Conservation (phyloP, 164 flowering plant species). For the Magnolia changhungtana region DNA sequence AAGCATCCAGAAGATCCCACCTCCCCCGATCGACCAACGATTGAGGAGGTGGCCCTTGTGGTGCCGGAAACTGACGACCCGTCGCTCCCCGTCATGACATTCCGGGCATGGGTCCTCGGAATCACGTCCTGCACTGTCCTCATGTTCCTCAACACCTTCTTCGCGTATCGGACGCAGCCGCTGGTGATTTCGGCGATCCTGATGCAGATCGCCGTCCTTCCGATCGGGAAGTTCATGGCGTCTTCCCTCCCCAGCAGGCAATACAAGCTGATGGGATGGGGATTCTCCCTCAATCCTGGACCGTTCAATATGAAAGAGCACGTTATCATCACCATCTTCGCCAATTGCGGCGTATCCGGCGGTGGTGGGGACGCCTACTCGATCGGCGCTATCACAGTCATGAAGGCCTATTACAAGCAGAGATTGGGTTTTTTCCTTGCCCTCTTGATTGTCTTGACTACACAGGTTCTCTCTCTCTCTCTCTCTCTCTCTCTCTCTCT, state of each 20-base stretch:
- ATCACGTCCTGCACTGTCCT: constrained; percentile 53
- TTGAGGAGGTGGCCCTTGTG: constrained; percentile 84
- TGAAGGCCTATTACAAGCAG: constrained; percentile 86
- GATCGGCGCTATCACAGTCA: constrained; percentile 77
- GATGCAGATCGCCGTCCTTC: constrained; percentile 78
- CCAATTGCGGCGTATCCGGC: constrained; percentile 71
- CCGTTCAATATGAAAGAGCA: constrained; percentile 96
- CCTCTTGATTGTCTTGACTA: constrained; percentile 71
- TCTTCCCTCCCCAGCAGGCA: constrained; percentile 48
- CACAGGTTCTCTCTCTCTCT: constrained; percentile 48
- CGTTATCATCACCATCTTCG: constrained; percentile 85
- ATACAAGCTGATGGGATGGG: constrained; percentile 36
- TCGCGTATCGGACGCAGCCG: constrained; percentile 82
- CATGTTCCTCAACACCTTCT: constrained; percentile 91
- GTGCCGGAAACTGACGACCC: constrained; percentile 95
- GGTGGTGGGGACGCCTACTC: constrained; percentile 96
- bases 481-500: neutral
- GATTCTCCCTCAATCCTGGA: constrained; percentile 73
- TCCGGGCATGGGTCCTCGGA: constrained; percentile 84
- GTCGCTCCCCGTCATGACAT: constrained; percentile 78
- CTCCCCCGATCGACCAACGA: constrained; percentile 32
- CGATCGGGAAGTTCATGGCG: constrained; percentile 85
- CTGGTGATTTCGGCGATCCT: constrained; percentile 75
- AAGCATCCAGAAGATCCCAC: neutral
- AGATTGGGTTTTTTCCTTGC: constrained; percentile 55